phyloP scores from a whole-genome alignment of 257 asterid genomes.

The Verbascum thapsus region DNA sequence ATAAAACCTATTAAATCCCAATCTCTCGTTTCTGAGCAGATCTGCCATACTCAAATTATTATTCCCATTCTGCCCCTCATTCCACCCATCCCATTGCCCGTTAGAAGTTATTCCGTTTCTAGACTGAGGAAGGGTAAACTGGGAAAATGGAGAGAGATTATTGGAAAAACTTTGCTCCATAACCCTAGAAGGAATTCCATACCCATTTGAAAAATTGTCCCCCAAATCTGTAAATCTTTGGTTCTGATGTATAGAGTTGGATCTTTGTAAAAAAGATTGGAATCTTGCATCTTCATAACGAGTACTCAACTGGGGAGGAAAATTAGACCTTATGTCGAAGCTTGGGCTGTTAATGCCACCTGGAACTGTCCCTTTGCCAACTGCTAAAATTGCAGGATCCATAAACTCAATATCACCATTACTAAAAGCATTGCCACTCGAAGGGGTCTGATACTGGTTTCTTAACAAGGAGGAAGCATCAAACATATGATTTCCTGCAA shows the following conservation, averaged over 20 bases:
- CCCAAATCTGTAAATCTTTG: slow-evolving; percentile 58
- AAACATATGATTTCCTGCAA: slow-evolving; percentile 63
- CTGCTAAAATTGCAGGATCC: slow-evolving; percentile 99
- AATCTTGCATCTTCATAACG: slow-evolving; percentile 72
- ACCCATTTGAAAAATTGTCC: slow-evolving; percentile 58
- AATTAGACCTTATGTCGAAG: slow-evolving; percentile 58
- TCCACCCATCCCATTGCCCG: slow-evolving; percentile 92
- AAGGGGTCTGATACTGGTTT: slow-evolving; percentile 64
- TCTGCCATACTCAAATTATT: slow-evolving; percentile 72
- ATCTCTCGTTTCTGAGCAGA: slow-evolving; percentile 63
- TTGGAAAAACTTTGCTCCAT: slow-evolving; percentile 64
- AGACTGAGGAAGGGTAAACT: slow-evolving; percentile 56
- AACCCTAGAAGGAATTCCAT: slow-evolving; percentile 67
- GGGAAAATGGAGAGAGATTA: slow-evolving; percentile 64
- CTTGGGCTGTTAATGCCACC: slow-evolving; percentile 55
- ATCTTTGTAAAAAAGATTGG: slow-evolving; percentile 66
- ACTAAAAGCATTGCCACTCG: slow-evolving; percentile 44
- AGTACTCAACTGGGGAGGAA: slow-evolving; percentile 57
- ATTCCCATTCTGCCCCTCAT: slow-evolving; percentile 61
- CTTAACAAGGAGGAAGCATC: slow-evolving; percentile 55
- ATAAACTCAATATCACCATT: slow-evolving; percentile 79
- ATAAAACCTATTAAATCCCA: slow-evolving; percentile 58
- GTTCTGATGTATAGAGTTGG: slow-evolving; percentile 68
- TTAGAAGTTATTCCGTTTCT: slow-evolving; percentile 64
- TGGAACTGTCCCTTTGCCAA: slow-evolving; percentile 82